Percentiles rank a stretch among this genome's conserved stretches.
These are phyloP conservation scores for Aureobasidium namibiae DNA, from an alignment of 2,329 filamentous ascomycete genomes.

Conservation along the genomic window DNA sequence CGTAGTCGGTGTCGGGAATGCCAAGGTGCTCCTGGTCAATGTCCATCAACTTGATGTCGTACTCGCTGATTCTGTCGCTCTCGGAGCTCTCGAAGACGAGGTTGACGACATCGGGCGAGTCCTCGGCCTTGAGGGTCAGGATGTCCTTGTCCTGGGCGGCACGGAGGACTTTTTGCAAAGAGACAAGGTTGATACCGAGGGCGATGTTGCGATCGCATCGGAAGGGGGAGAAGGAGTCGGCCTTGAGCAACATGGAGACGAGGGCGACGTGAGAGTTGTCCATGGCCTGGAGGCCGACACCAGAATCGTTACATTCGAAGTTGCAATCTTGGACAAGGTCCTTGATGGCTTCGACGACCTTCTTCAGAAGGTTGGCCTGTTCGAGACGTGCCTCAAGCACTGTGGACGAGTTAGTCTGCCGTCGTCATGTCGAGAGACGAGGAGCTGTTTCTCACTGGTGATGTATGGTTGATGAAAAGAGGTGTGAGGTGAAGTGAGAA, in stretches of 20 bases:
- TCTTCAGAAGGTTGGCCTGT: conserved; percentile 90
- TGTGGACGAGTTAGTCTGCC: conserved; percentile 21
- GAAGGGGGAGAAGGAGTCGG: conserved; percentile 88
- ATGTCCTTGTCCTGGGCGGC: conserved; percentile 91
- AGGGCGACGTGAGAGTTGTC: conserved; percentile 99
- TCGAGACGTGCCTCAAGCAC: conserved; percentile 97
- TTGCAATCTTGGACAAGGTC: conserved; percentile 99
- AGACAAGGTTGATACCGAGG: conserved; percentile 92
- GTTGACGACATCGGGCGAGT: conserved; percentile 91
- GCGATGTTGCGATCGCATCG: conserved; percentile 99
- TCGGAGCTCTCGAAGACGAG: conserved; percentile 86
- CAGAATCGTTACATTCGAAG: conserved; percentile 99
- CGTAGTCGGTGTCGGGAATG: conserved; percentile 98
- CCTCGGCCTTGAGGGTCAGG: conserved; percentile 93
- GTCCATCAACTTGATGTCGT: conserved; percentile 99
- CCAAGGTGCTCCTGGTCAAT: conserved; percentile 99
- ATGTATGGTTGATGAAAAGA: not conserved
- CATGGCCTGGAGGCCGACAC: conserved; percentile 97
- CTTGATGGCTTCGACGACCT: conserved; percentile 98
- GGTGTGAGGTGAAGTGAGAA: not conserved
- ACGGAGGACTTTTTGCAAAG: conserved; percentile 93
- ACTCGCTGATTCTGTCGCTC: conserved; percentile 91
- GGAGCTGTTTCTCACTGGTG: not conserved
- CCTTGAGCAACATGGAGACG: conserved; percentile 97
- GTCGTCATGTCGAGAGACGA: not conserved